phyloP scores from a whole-genome alignment of 108 stramenopile genomes.

The Stephanodiscus minutulus region DNA sequence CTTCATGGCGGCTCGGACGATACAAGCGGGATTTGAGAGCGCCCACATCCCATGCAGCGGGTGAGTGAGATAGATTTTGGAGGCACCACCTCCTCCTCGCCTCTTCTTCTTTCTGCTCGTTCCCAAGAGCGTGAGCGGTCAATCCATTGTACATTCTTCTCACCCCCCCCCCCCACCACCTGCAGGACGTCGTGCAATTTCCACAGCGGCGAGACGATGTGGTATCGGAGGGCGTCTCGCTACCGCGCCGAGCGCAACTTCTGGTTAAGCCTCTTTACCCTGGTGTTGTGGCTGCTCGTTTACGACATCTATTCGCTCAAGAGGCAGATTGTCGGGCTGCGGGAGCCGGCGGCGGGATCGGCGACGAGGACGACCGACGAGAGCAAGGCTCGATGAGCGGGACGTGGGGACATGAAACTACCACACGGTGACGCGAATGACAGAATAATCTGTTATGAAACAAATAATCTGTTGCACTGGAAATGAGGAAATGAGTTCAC shows the following conservation, averaged over 20 bases:
- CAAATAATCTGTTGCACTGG: too few relatives aligned
- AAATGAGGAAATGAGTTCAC: too few relatives aligned
- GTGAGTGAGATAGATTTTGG: too few relatives aligned
- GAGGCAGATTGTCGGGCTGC: constrained; percentile 37
- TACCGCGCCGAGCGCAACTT: constrained; percentile 53
- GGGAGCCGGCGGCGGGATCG: background rate
- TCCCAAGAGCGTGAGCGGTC: background rate
- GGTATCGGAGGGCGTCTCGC: constrained; percentile 40
- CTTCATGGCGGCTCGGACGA: constrained; percentile 16
- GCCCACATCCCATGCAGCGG: constrained; percentile 44
- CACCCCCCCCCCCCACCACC: background rate
- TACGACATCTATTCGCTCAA: constrained; percentile 43
- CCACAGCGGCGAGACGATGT: constrained; percentile 50
- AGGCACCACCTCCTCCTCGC: too few relatives aligned
- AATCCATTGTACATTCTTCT: background rate
- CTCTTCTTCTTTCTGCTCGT: background rate
- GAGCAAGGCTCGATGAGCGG: background rate
- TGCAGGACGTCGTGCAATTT: constrained; percentile 35
- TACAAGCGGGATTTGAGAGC: constrained; percentile 31
- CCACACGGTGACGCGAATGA: too few relatives aligned
- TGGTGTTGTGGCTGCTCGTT: constrained; percentile 47
- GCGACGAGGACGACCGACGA: background rate
- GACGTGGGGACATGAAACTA: too few relatives aligned
- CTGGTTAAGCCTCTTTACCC: constrained; percentile 49
- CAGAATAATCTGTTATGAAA: too few relatives aligned